Conservation (phyloP, 768 basidiomycete genomes). For the Phaeolepiota aurea region DNA sequence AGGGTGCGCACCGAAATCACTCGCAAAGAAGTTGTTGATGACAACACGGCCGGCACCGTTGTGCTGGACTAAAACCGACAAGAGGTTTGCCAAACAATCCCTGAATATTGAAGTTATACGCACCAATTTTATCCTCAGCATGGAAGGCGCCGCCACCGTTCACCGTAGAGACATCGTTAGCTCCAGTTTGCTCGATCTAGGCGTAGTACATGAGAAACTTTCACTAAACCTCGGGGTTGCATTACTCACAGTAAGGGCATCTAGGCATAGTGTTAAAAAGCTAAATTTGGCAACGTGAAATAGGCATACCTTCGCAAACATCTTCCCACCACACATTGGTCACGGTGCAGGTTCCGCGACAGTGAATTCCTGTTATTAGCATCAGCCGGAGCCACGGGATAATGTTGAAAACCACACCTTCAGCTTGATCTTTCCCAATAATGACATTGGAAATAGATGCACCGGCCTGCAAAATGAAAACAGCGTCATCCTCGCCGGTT, state of each 20-base stretch:
- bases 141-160: conserved; percentile 18
- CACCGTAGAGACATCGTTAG: conserved; percentile 17
- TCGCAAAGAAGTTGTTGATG: conserved; percentile 18
- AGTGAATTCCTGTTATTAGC: conserved; percentile 15
- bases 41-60: conserved; percentile 17
- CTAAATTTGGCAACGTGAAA: not conserved
- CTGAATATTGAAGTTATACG: conserved; percentile 1
- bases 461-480: conserved; percentile 18
- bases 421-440: conserved; percentile 18
- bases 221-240: too few species aligned
- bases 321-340: conserved; percentile 23
- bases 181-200: conserved; percentile 19
- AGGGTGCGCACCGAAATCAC: conserved; percentile 12
- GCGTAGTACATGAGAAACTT: too few species aligned
- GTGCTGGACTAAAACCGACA: conserved; percentile 15
- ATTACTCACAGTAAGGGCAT: conserved; percentile 17
- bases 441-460: conserved; percentile 20
- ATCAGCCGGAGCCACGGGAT: not conserved
- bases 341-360: conserved; percentile 18
- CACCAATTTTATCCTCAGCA: conserved; percentile 18
- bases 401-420: conserved; percentile 8
- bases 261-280: conserved; percentile 5
- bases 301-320: conserved; percentile 17
- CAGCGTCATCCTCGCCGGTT: conserved; percentile 18
- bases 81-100: not conserved